These are phyloP conservation scores for Nymphaea colorata DNA, from an alignment of 164 flowering plant species.

Conservation along the genomic window DNA sequence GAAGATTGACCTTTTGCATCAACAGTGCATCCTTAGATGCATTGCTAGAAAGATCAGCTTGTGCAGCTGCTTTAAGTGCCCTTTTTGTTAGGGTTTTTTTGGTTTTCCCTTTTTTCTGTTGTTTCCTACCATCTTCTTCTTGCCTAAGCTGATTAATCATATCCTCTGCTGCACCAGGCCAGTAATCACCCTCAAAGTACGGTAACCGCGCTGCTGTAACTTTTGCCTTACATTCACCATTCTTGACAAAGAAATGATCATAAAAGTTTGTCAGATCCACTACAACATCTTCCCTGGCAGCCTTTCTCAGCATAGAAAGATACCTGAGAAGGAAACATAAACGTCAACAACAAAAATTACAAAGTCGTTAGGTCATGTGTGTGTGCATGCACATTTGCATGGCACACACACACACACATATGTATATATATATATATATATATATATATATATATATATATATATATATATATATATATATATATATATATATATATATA, in stretches of 20 bases:
- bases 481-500: too few species aligned
- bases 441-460: too few species aligned
- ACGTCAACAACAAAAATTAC: neutral
- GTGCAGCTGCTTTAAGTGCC: conserved; percentile 7
- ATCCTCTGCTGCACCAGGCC: conserved; percentile 40
- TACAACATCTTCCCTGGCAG: conserved; percentile 32
- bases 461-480: too few species aligned
- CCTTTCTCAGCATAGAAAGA: conserved; percentile 38
- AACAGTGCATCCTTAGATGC: conserved; percentile 25
- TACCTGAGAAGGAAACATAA: conserved; percentile 30
- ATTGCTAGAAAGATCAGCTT: conserved; percentile 8
- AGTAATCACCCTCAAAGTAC: conserved; percentile 61
- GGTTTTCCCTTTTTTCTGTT: conserved; percentile 13
- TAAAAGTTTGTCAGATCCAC: conserved; percentile 31
- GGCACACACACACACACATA: neutral
- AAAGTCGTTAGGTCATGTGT: neutral
- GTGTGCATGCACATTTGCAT: neutral
- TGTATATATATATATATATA: too few species aligned
- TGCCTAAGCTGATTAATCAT: conserved; percentile 18
- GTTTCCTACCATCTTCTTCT: conserved; percentile 16
- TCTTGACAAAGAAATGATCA: conserved; percentile 34
- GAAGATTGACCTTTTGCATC: conserved; percentile 31
- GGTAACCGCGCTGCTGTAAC: conserved; percentile 59
- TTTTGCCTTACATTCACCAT: conserved; percentile 23
- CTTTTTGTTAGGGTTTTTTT: conserved; percentile 8